A percentile compares a stretch with the other conserved stretches of the same genome.
Evolutionary conservation across 192 early-diverging fungal genomes (phyloP).

Genomic region (Coemansia sp.): DNA sequence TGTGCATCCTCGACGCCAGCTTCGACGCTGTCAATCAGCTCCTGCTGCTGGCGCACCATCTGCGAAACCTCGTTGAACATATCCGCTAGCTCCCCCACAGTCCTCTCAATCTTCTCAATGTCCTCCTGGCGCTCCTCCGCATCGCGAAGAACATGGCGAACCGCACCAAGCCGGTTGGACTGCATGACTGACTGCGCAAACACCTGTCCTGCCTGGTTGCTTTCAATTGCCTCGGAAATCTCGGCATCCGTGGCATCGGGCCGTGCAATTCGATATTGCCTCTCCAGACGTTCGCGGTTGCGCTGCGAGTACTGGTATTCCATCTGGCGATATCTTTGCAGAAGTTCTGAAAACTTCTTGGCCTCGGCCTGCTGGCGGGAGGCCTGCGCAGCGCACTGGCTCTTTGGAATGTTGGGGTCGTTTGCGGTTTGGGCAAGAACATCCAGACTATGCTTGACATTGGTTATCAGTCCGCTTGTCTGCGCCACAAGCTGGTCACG

Average conservation of each 20-base stretch:
- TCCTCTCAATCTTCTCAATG: slow-evolving; percentile 53
- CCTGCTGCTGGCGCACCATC: slow-evolving; percentile 58
- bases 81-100: slow-evolving; percentile 42
- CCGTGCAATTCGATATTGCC: slow-evolving; percentile 53
- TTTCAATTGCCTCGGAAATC: slow-evolving; percentile 44
- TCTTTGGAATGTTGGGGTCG: slow-evolving; percentile 41
- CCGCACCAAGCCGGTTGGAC: slow-evolving; percentile 33
- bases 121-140: slow-evolving; percentile 55
- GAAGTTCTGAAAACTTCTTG: slow-evolving; percentile 44
- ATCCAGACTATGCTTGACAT: slow-evolving; percentile 47
- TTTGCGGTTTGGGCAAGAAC: slow-evolving; percentile 34
- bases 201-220: slow-evolving; percentile 52
- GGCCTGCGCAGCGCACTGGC: slow-evolving; percentile 35
- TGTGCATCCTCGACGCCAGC: slow-evolving; percentile 45
- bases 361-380: slow-evolving; percentile 41
- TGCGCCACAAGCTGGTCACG: slow-evolving; percentile 51
- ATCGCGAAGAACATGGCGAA: slow-evolving; percentile 48
- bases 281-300: slow-evolving; percentile 50
- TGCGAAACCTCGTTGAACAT: slow-evolving; percentile 53
- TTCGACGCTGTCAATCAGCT: slow-evolving; percentile 54
- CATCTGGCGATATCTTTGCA: slow-evolving; percentile 54
- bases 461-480: slow-evolving; percentile 35
- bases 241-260: slow-evolving; percentile 52
- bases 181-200: slow-evolving; percentile 54
- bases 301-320: slow-evolving; percentile 51